phyloP scores from a whole-genome alignment of 306 rosid species.

The Prunus dulcis region DNA sequence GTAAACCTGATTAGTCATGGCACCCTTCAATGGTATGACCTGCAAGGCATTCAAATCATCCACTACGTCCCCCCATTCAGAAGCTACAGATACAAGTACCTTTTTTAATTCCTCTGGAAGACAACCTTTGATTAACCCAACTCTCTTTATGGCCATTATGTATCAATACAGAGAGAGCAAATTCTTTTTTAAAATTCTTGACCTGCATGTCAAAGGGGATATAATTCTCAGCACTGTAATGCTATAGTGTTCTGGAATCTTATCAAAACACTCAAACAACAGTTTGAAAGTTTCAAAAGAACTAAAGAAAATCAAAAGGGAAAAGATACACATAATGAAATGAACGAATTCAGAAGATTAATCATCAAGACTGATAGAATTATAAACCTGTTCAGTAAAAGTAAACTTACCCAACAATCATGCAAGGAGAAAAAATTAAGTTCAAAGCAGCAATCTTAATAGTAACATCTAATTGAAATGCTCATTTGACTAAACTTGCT shows the following conservation, averaged over 20 bases:
- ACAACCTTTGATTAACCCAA: slow-evolving; percentile 47
- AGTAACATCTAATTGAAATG: neutral
- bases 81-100: slow-evolving; percentile 58
- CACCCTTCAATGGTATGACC: slow-evolving; percentile 74
- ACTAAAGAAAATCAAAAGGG: neutral
- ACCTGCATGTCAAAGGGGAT: slow-evolving; percentile 12
- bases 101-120: slow-evolving; percentile 68
- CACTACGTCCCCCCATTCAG: slow-evolving; percentile 65
- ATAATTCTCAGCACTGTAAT: neutral
- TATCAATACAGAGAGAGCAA: neutral
- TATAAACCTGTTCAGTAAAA: neutral
- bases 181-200: neutral
- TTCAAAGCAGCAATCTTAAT: neutral
- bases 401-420: neutral
- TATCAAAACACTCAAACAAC: neutral
- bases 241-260: neutral
- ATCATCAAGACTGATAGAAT: neutral
- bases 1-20: slow-evolving; percentile 89
- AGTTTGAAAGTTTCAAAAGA: neutral
- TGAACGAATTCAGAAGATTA: neutral
- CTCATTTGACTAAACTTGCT: neutral
- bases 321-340: neutral
- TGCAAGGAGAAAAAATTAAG: neutral
- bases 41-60: slow-evolving; percentile 51
- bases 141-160: slow-evolving; percentile 57